A percentile compares a stretch with the other conserved stretches of the same genome.
Evolutionary conservation across 352 stramenopile species (phyloP).

Genomic region (Pythium brassicae): DNA sequence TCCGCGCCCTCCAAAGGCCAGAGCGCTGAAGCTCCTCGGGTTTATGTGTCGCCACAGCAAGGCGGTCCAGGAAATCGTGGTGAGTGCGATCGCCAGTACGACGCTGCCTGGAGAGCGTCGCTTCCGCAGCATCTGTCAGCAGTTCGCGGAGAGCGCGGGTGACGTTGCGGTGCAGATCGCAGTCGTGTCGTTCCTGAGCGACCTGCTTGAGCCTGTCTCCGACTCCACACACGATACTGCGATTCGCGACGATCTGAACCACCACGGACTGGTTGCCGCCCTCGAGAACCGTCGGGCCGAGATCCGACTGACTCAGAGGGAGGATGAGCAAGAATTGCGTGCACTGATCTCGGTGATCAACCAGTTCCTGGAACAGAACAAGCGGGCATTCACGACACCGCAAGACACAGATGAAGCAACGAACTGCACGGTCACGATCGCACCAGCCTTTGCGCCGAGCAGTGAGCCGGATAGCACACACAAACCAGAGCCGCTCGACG

Average conservation of each 20-base stretch:
- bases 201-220: conserved; percentile 28
- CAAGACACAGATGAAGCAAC: not conserved
- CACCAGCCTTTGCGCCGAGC: not conserved
- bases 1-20: conserved; percentile 19
- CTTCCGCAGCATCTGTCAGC: conserved; percentile 24
- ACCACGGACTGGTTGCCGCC: conserved; percentile 22
- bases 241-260: conserved; percentile 42
- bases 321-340: not conserved
- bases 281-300: conserved; percentile 20
- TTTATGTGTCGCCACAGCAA: conserved; percentile 31
- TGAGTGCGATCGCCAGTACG: conserved; percentile 22
- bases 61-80: conserved; percentile 19
- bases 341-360: not conserved
- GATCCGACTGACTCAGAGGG: not conserved
- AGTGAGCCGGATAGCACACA: not conserved
- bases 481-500: not conserved
- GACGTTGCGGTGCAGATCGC: conserved; percentile 25
- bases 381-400: not conserved
- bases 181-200: conserved; percentile 46
- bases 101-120: conserved; percentile 10
- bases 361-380: not conserved
- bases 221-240: conserved; percentile 19
- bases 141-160: conserved; percentile 19
- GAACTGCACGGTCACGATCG: conserved; percentile 8
- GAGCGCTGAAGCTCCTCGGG: conserved; percentile 28